phyloP scores from a whole-genome alignment of 2,329 filamentous ascomycete species.

The Apiospora aurea region DNA sequence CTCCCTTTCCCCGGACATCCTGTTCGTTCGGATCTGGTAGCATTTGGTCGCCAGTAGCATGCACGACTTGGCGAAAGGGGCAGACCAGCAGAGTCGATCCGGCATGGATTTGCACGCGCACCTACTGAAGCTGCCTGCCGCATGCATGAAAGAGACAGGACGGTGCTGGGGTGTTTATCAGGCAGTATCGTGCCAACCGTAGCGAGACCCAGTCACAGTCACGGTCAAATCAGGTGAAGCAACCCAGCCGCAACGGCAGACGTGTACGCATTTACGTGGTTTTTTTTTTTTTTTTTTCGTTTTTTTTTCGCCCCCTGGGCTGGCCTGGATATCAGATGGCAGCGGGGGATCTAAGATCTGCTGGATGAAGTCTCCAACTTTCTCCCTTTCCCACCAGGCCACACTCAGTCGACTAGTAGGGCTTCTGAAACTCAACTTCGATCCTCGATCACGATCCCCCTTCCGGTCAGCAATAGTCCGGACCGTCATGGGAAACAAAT shows the following conservation, averaged over 20 bases:
- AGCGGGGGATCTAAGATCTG: constrained; percentile 19
- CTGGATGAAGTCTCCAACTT: constrained; percentile 16
- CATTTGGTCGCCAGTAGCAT: neutral
- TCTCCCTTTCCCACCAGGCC: constrained; percentile 17
- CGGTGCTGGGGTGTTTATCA: neutral
- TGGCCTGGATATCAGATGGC: constrained; percentile 4
- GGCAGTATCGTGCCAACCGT: neutral
- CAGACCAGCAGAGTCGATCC: neutral
- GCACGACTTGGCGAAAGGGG: neutral
- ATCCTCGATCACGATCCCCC: constrained; percentile 13
- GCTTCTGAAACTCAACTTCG: constrained; percentile 15
- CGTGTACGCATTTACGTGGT: constrained; percentile 10
- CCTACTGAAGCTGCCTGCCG: neutral
- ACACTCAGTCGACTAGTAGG: constrained; percentile 17
- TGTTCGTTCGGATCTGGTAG: neutral
- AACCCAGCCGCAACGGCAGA: neutral
- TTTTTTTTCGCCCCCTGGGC: neutral
- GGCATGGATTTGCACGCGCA: constrained; percentile 14
- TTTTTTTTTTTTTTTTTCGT: constrained; percentile 11
- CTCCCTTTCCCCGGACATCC: neutral
- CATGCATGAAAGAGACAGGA: neutral
- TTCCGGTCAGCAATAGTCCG: neutral
- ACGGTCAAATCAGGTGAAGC: neutral
- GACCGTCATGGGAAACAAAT: neutral
- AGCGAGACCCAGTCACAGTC: neutral